Evolutionary conservation across 306 rosid genomes (phyloP).

Genomic region (Fagus sylvatica): DNA sequence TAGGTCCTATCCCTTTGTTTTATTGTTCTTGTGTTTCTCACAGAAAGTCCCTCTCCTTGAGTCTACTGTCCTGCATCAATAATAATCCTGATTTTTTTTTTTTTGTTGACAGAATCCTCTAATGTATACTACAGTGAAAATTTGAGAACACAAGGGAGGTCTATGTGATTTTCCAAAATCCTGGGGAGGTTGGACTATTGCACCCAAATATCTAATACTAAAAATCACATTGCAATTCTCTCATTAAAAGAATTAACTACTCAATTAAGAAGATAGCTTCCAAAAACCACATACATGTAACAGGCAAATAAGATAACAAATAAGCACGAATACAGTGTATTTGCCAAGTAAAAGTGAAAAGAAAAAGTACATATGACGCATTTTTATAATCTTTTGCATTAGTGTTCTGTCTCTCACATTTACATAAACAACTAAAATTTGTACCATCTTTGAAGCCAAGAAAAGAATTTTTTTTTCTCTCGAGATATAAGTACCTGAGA

Average conservation of each 20-base stretch:
- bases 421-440: conserved; percentile 7
- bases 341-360: not conserved
- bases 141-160: not conserved
- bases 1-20: no score
- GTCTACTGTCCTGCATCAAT: no score
- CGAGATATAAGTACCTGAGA: conserved; percentile 66
- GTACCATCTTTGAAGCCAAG: conserved; percentile 7
- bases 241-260: not conserved
- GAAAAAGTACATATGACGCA: not conserved
- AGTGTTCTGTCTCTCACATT: not conserved
- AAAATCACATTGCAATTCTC: not conserved
- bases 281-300: not conserved
- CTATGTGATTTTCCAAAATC: not conserved
- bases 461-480: conserved; percentile 13
- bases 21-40: no score
- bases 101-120: no score
- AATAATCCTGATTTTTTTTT: no score
- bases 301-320: not conserved
- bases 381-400: not conserved
- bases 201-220: not conserved
- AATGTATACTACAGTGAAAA: not conserved
- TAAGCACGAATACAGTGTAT: not conserved
- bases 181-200: not conserved
- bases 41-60: no score
- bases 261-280: not conserved